Base-by-base conservation (phyloP, 164 flowering plant genomes). In the Berberis vulgaris region DNA sequence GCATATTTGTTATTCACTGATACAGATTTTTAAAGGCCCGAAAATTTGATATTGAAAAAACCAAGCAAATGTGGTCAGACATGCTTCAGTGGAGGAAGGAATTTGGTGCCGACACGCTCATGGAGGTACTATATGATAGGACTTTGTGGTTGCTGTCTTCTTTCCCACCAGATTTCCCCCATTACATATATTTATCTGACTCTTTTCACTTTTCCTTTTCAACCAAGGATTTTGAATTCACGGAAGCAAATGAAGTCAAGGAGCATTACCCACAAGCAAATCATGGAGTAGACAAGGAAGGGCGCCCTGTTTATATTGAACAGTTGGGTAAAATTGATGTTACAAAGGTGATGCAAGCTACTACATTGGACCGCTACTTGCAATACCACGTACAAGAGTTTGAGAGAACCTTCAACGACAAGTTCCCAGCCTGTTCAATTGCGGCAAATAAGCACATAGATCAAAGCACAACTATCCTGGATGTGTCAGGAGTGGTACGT, bases 401-500 rank as follows among this genome's bases (percentile, higher is more conserved):
- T 60, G 97, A 94, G 82, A 91, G 82, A 75, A 88, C 86, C 59
- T 91, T 94, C 61, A 69, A 44, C 8, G 63, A 64, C 50, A 94
- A 94, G 78, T 89, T 91, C 65, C 97, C 98, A 8, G 96, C 97
- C 5, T 89, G 96, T 59, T 83, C 95, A 26, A 79, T 91, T 73
- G 87, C 96, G 11, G 91, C 91, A 13, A 82, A 83, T 61, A 86
- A 76, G 58, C 96, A 91, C 68, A 85, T 87, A 66, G 97, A 88
- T 66, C 88, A 86, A 66, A 94, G 96, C 80, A 94, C 98, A 47
- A 88, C 97, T 38, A 91, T 94, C 57, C 73, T 94, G 64, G 98
- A 94, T 76, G 98, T 94, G 41, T 89, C 88, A 74, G 98, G 98
- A 75, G 96, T 94, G 95, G 98, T 94, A 86, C 41, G 89, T 72